Evolutionary conservation across 1,284 basidiomycete species (phyloP).

Genomic region (Ustilago esculenta): DNA sequence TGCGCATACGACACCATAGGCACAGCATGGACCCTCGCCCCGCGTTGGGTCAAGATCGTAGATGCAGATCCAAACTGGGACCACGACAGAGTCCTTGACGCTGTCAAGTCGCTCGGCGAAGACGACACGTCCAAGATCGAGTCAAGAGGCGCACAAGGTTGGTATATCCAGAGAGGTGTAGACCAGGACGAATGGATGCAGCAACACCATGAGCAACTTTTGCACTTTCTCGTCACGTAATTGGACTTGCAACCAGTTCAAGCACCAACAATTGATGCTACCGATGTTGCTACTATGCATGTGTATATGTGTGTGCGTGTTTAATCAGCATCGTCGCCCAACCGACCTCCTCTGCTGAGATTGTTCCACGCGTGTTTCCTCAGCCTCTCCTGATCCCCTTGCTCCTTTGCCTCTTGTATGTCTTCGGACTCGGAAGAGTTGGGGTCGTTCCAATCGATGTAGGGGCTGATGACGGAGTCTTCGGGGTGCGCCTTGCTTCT

Average conservation of each 20-base stretch:
- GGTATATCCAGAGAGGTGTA: slow-evolving; percentile 72
- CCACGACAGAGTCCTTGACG: background rate
- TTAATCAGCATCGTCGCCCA: slow-evolving; percentile 47
- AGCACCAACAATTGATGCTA: background rate
- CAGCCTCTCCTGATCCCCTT: background rate
- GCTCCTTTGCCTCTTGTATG: background rate
- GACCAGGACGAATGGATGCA: slow-evolving; percentile 24
- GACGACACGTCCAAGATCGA: slow-evolving; percentile 75
- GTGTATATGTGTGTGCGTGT: background rate
- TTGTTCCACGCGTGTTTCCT: slow-evolving; percentile 35
- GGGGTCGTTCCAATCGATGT: slow-evolving; percentile 25
- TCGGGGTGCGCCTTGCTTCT: slow-evolving; percentile 34
- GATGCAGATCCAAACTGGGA: slow-evolving; percentile 13
- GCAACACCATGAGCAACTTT: slow-evolving; percentile 10
- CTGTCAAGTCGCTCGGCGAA: background rate
- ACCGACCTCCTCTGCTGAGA: slow-evolving; percentile 36
- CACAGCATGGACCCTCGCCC: slow-evolving; percentile 25
- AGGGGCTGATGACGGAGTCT: slow-evolving; percentile 46
- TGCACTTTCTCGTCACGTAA: no score
- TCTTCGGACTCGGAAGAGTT: background rate
- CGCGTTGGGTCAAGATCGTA: slow-evolving; percentile 13
- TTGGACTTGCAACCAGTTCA: no score
- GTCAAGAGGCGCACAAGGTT: slow-evolving; percentile 72
- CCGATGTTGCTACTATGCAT: background rate
- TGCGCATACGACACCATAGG: slow-evolving; percentile 34